Conservation (phyloP, 495 filamentous ascomycete species). For the Aspergillus ellipticus region DNA sequence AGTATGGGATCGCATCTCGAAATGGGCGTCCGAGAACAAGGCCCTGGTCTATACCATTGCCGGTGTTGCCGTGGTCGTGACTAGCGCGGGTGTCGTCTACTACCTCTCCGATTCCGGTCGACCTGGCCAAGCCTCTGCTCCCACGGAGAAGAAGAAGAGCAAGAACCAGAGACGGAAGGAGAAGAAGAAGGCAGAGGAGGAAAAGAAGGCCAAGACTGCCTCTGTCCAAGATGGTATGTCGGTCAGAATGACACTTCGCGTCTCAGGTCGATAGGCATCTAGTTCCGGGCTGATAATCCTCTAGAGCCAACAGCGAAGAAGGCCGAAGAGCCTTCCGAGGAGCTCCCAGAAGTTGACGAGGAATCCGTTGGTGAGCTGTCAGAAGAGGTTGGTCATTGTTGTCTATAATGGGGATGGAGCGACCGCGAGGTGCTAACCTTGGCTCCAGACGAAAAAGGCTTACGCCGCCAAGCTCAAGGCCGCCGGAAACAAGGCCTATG, state of each 20-base stretch:
- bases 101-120: conserved; percentile 60
- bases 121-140: conserved; percentile 21
- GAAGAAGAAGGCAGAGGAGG: conserved; percentile 68
- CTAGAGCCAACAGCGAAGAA: conserved; percentile 44
- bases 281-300: conserved; percentile 19
- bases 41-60: conserved; percentile 92
- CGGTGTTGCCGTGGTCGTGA: conserved; percentile 87
- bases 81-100: conserved; percentile 85
- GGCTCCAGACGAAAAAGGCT: conserved; percentile 57
- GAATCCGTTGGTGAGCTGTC: conserved; percentile 64
- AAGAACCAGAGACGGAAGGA: conserved; percentile 60
- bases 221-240: conserved; percentile 44
- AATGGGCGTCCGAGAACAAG: conserved; percentile 94
- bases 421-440: conserved; percentile 11
- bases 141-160: conserved; percentile 50
- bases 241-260: neutral
- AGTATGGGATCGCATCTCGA: conserved; percentile 82
- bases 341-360: conserved; percentile 84
- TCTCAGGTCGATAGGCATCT: neutral
- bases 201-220: conserved; percentile 53
- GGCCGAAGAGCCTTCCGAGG: conserved; percentile 65
- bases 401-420: conserved; percentile 1
- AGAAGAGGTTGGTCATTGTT: conserved; percentile 51
- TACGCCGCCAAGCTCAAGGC: conserved; percentile 89
- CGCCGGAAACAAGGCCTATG: conserved; percentile 95